Evolutionary conservation across 176 grass and related monocot genomes (phyloP).

Genomic region (Coix lacrymajobi): DNA sequence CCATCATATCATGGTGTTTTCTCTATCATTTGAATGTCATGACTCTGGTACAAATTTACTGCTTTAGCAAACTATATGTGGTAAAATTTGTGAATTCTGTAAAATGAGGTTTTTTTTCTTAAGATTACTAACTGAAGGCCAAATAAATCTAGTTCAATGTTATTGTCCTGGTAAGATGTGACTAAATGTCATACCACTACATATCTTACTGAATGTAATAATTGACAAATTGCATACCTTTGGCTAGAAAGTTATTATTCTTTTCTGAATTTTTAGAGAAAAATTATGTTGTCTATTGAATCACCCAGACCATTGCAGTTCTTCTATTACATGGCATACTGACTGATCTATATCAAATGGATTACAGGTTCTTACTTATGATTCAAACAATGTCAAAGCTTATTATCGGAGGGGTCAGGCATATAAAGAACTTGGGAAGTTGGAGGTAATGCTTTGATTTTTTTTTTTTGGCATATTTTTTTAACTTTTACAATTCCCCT

Average conservation of each 20-base stretch:
- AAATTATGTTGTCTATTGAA: background rate
- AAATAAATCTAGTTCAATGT: background rate
- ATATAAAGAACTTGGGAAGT: conserved; percentile 76
- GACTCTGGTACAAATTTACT: background rate
- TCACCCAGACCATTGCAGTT: background rate
- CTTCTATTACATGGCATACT: background rate
- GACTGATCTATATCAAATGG: conserved; percentile 23
- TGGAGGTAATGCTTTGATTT: conserved; percentile 45
- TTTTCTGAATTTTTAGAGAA: background rate
- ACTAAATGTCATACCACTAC: background rate
- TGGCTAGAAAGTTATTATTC: background rate
- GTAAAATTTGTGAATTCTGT: background rate
- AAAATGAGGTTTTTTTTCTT: background rate
- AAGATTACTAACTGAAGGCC: background rate
- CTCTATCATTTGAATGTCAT: background rate
- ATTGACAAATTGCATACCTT: background rate
- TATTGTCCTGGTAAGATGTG: background rate
- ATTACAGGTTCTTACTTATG: conserved; percentile 68
- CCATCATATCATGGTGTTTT: background rate
- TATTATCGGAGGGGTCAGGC: conserved; percentile 96
- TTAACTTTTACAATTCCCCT: background rate
- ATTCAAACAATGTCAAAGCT: conserved; percentile 89
- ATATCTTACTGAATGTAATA: background rate
- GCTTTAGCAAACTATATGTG: background rate
- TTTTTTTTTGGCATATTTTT: conserved; percentile 2